Conservation (phyloP, 2,329 filamentous ascomycete species). For the Fulvia fulva region DNA sequence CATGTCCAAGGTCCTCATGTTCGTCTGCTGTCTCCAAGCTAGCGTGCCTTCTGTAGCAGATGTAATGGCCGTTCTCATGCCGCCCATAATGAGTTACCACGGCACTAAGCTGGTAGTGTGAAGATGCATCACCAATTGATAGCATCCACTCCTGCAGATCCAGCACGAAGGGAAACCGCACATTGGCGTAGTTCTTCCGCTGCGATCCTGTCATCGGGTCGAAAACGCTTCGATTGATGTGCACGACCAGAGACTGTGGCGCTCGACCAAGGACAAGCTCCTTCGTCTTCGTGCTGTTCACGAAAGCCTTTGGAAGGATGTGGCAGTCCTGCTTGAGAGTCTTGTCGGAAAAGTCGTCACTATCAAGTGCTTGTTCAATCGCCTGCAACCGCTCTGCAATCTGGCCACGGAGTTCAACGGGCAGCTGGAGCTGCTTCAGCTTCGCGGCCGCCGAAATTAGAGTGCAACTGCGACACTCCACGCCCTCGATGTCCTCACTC, state of each 20-base stretch:
- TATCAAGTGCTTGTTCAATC: conserved; percentile 67
- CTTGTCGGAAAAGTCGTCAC: conserved; percentile 69
- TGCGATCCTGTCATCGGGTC: conserved; percentile 75
- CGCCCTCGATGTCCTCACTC: conserved; percentile 80
- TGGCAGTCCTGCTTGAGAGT: conserved; percentile 45
- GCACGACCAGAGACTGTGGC: conserved; percentile 75
- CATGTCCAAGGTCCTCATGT: not conserved
- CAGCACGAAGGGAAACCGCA: conserved; percentile 69
- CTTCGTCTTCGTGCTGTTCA: conserved; percentile 79
- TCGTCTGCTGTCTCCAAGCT: not conserved
- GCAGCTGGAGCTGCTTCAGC: conserved; percentile 45
- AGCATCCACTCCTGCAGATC: conserved; percentile 84
- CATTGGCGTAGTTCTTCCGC: conserved; percentile 76
- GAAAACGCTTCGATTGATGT: conserved; percentile 89
- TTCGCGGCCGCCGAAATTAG: conserved; percentile 58
- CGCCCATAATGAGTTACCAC: conserved; percentile 85
- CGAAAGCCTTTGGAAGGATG: conserved; percentile 58
- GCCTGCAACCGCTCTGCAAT: conserved; percentile 56
- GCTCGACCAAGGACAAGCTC: conserved; percentile 81
- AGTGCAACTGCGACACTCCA: conserved; percentile 90
- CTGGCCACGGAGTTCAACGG: conserved; percentile 42
- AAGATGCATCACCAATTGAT: conserved; percentile 34
- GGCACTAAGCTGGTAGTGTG: conserved; percentile 42
- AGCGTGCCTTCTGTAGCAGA: conserved; percentile 77
- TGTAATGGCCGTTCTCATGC: conserved; percentile 94